These are phyloP conservation scores for Beauveria sp. DNA, from an alignment of 2,329 filamentous ascomycete species.

Conservation along the genomic window DNA sequence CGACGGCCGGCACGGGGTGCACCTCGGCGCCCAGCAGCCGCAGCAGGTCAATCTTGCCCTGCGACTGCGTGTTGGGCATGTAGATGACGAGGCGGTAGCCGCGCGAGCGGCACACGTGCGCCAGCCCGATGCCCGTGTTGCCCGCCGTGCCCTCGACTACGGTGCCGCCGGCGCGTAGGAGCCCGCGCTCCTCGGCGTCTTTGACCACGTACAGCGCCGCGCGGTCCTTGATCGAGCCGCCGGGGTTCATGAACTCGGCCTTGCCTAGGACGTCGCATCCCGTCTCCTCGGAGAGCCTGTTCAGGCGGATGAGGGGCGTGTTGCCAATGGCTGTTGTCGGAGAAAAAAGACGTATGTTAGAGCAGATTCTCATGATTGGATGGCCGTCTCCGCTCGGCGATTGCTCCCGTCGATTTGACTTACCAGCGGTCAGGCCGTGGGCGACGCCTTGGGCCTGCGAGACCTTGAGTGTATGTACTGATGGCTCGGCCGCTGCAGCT, in stretches of 20 bases:
- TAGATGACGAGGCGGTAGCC: constrained; percentile 97
- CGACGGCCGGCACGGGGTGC: constrained; percentile 88
- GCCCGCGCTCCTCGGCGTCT: constrained; percentile 82
- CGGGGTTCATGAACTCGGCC: constrained; percentile 97
- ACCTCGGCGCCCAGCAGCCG: constrained; percentile 89
- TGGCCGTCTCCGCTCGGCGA: neutral
- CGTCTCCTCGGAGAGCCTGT: constrained; percentile 79
- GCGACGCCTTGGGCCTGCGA: constrained; percentile 74
- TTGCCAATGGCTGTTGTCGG: constrained; percentile 75
- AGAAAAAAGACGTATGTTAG: neutral
- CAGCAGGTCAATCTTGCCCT: constrained; percentile 93
- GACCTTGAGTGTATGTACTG: constrained; percentile 59
- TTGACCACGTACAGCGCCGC: constrained; percentile 90
- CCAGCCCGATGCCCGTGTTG: constrained; percentile 95
- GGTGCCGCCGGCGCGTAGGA: constrained; percentile 78
- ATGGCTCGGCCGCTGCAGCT: constrained; percentile 40
- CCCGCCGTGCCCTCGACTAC: constrained; percentile 96
- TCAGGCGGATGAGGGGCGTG: constrained; percentile 86
- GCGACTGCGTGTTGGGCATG: constrained; percentile 98
- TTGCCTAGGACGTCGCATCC: constrained; percentile 94
- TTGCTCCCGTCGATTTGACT: constrained; percentile 12
- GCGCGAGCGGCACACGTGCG: constrained; percentile 86
- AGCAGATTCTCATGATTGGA: neutral
- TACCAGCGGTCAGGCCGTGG: constrained; percentile 75
- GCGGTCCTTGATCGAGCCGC: constrained; percentile 92